Evolutionary conservation across 2,329 filamentous ascomycete genomes (phyloP), one percentile per base, ranked within the genome.

Genomic region (Penicillium janthinellum): DNA sequence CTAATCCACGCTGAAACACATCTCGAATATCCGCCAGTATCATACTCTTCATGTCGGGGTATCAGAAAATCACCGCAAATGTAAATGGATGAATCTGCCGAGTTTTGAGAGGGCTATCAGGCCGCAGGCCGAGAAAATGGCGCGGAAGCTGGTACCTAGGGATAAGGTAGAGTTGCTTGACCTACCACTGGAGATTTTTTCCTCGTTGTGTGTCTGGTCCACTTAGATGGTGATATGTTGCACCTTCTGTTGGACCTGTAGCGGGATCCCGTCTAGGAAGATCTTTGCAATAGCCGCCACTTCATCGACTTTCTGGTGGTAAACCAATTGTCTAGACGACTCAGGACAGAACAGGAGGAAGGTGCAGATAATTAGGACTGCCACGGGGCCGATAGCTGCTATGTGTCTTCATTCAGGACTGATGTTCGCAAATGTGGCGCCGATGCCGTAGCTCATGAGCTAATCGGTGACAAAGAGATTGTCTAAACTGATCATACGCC

Each of bases 51-150:
- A 55, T 49, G 5, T 60, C 58, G 8, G 54, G 49, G n/a, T 57
- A 60, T 48, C 48, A 57, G 34, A 60, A 57, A n/a, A 42, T 42
- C 35, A 60, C 42, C 2, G 34, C 48, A 22, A 57, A 81, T 66
- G 2, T 22, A 71, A 74, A 64, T 80, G 80, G 70, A 22, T 22
- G 22, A 80, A 81, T 5, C 78, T 78, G 7, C 75, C 72, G 5
- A 80, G 67, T 50, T 82, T 80, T 12, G 73, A 77, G 38, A 82
- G 76, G 25, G 78, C 80, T 79, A 82, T 83, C 6, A 82, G 67
- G 39, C 77, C 74, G 59, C 81, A 83, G 4, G 79, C 80, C 17
- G 75, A 70, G 28, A 79, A 67, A 11, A 82, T 70, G 11, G 79
- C 79, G 11, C 80, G 74, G 59, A 80, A 73, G 57, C 81, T 82